These are phyloP conservation scores for Chaetomiaceae sp. DNA, from an alignment of 2,329 filamentous ascomycete species.

Conservation along the genomic window DNA sequence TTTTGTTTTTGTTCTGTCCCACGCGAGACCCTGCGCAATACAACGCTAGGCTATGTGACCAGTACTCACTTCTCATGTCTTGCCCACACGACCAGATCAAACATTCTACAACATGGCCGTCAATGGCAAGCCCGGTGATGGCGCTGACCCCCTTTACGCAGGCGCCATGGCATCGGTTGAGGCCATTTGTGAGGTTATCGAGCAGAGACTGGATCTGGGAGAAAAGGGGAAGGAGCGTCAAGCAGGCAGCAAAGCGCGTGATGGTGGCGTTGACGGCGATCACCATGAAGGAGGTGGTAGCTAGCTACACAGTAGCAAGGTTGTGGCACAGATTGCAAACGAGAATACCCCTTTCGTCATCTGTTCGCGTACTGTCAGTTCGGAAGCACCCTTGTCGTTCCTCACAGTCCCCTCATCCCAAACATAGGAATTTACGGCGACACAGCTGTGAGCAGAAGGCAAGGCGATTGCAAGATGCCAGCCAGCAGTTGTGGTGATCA, in stretches of 20 bases:
- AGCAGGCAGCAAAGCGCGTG: not conserved
- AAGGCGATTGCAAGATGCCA: too few relatives aligned
- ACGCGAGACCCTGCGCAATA: not conserved
- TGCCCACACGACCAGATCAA: not conserved
- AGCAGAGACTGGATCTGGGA: slow-evolving; percentile 41
- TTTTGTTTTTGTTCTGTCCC: not conserved
- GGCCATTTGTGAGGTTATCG: slow-evolving; percentile 41
- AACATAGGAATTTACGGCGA: too few relatives aligned
- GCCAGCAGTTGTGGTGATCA: too few relatives aligned
- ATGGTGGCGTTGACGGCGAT: too few relatives aligned
- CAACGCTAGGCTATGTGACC: not conserved
- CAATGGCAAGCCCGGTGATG: not conserved
- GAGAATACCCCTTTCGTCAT: too few relatives aligned
- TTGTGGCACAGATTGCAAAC: too few relatives aligned
- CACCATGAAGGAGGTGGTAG: too few relatives aligned
- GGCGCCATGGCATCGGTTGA: slow-evolving; percentile 24
- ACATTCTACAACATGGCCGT: not conserved
- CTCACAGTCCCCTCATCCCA: too few relatives aligned
- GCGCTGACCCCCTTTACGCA: slow-evolving; percentile 6
- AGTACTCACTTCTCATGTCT: not conserved
- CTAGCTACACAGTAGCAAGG: too few relatives aligned
- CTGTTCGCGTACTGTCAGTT: too few relatives aligned
- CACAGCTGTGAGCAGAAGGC: too few relatives aligned
- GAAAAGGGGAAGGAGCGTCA: not conserved
- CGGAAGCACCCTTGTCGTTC: too few relatives aligned